These are phyloP conservation scores for Naematelia encephala DNA, from an alignment of 768 basidiomycete species.

Conservation along the genomic window DNA sequence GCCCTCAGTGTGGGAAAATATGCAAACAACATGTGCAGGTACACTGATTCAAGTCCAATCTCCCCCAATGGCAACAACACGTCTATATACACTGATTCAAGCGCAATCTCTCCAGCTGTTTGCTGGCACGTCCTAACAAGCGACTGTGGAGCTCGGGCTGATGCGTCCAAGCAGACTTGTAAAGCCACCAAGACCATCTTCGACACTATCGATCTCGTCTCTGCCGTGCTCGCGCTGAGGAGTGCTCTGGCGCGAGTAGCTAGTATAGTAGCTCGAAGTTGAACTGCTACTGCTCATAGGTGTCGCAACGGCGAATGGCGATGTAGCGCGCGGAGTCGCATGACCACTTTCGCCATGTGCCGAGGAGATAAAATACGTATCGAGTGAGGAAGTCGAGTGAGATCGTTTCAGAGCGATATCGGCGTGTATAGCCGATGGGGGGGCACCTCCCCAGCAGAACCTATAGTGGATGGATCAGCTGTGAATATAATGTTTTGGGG, in stretches of 20 bases:
- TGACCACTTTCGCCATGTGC: background rate
- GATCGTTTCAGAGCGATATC: conserved; percentile 16
- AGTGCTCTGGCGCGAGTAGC: background rate
- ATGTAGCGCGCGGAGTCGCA: background rate
- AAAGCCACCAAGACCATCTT: background rate
- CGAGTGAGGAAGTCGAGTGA: conserved; percentile 34
- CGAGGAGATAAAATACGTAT: conserved; percentile 21
- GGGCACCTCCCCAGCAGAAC: conserved; percentile 48
- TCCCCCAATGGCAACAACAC: background rate
- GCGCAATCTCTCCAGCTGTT: too few relatives aligned
- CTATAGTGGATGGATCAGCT: conserved; percentile 13
- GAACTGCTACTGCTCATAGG: background rate
- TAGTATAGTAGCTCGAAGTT: background rate
- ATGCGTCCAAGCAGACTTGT: background rate
- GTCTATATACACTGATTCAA: too few relatives aligned
- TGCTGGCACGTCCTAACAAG: background rate
- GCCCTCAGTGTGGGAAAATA: too few relatives aligned
- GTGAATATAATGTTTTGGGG: conserved; percentile 1
- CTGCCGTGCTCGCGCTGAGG: background rate
- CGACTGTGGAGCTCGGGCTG: background rate
- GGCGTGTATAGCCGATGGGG: background rate
- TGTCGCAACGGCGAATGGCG: background rate
- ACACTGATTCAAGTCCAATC: background rate
- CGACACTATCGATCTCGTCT: background rate
- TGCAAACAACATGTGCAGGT: too few relatives aligned